Evolutionary conservation across 2,329 filamentous ascomycete genomes (phyloP), one percentile per base, ranked within the genome.

Genomic region (Phaeosphaeria sp.): DNA sequence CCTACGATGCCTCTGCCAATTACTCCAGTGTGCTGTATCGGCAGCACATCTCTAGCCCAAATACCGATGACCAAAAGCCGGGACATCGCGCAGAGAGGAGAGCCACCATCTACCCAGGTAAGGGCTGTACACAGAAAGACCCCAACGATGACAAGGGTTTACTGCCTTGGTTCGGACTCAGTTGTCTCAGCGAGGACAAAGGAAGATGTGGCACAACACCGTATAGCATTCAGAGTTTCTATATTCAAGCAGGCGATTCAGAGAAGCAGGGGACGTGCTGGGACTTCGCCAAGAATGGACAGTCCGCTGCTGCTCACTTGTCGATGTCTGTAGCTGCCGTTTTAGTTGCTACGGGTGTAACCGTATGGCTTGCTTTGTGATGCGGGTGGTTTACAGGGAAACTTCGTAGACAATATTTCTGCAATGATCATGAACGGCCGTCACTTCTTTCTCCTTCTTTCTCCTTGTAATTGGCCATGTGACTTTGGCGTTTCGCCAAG

Each of bases 141-240:
- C 52, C 52, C 13, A 54, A 54, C 44, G 39, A 41, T 27, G 33
- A 54, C 18, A 47, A 20, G 15, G 39, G 22, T 6, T 33, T 54
- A 23, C 46, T 48, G 20, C 52, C 52, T 18, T 54, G 52, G 52
- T 54, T 36, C 23, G 43, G 52, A 9, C 47, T 47, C 30, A 47
- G 44, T 41, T 54, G 52, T 47, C 25, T 20, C 20, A 41, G 43
- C 22, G 43, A 54, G 7, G 27, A 36, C 15, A 21, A 36, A 9
- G 52, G 52, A 41, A 54, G 44, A 23, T 54, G 52, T 41, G 52
- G 52, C 25, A 54, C 18, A 17, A 36, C 39, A 10, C 27, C 43
- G n/a, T 54, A 54, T 39, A 39, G 46, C 22, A 39, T 54, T n/a
- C 43, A 36, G 18, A 54, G 52, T 22, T 71, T 67, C 20, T 20